A percentile compares a stretch with the other conserved stretches of the same genome.
These are phyloP conservation scores for Helminthosporium solani DNA, from an alignment of 2,329 filamentous ascomycete species.

Conservation along the genomic window DNA sequence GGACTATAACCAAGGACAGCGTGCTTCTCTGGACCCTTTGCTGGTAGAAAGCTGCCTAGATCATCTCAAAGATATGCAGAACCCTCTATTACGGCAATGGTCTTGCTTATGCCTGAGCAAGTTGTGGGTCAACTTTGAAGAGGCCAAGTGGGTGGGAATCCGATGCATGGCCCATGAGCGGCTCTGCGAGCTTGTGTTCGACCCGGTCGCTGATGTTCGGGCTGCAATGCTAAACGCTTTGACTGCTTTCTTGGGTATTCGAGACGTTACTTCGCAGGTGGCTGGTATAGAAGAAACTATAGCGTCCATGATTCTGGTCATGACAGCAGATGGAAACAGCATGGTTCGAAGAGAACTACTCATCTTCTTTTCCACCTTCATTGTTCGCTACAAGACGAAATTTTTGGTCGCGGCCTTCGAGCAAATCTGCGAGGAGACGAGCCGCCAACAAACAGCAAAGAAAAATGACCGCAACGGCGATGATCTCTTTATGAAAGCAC, in stretches of 20 bases:
- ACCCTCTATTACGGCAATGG: constrained; percentile 89
- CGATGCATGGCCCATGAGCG: constrained; percentile 80
- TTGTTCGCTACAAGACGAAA: constrained; percentile 85
- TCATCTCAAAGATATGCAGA: constrained; percentile 82
- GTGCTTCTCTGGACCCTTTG: constrained; percentile 85
- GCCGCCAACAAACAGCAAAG: constrained; percentile 13
- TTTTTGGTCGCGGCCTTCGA: constrained; percentile 92
- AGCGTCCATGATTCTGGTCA: constrained; percentile 82
- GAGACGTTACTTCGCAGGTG: constrained; percentile 87
- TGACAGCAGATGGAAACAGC: constrained; percentile 91
- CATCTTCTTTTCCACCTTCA: constrained; percentile 90
- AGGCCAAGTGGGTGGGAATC: constrained; percentile 96
- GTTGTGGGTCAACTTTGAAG: constrained; percentile 85
- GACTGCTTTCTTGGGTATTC: constrained; percentile 91
- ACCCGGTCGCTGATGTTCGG: constrained; percentile 87
- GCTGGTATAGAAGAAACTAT: constrained; percentile 88
- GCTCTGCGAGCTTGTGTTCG: constrained; percentile 76
- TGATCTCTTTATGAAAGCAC: constrained; percentile 32
- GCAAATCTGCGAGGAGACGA: constrained; percentile 78
- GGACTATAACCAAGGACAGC: constrained; percentile 86
- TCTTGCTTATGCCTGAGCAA: constrained; percentile 94
- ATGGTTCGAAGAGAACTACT: constrained; percentile 91
- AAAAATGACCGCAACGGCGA: constrained; percentile 30
- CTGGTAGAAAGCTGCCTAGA: constrained; percentile 84
- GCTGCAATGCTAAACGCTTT: constrained; percentile 91